A percentile compares a stretch with the other conserved stretches of the same genome.
These are phyloP conservation scores for Allium cepa DNA, from an alignment of 106 monocot species.

Conservation along the genomic window DNA sequence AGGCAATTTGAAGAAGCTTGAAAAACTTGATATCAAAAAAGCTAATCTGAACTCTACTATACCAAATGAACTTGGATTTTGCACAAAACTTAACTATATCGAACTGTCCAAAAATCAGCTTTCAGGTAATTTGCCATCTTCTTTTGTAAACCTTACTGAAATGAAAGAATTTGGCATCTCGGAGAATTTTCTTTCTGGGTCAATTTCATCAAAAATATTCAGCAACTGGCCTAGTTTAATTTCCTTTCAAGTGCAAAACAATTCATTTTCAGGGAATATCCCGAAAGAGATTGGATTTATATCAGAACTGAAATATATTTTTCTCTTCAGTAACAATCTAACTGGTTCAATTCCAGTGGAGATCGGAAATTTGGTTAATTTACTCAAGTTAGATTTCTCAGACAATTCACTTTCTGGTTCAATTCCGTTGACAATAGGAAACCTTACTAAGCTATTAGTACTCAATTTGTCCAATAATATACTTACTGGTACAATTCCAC, in stretches of 20 bases:
- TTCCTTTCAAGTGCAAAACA: constrained; percentile 40
- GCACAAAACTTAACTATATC: constrained; percentile 32
- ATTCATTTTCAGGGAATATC: constrained; percentile 32
- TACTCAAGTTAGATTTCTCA: constrained; percentile 27
- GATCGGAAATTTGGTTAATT: constrained; percentile 31
- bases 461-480: constrained; percentile 38
- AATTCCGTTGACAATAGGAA: constrained; percentile 43
- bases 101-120: constrained; percentile 35
- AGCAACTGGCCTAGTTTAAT: constrained; percentile 36
- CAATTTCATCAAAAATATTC: constrained; percentile 28
- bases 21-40: constrained; percentile 12
- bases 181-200: constrained; percentile 27
- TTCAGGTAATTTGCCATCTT: constrained; percentile 28
- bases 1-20: constrained; percentile 29
- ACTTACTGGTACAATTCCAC: constrained; percentile 46
- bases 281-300: constrained; percentile 35
- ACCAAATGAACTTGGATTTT: constrained; percentile 43
- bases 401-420: constrained; percentile 32
- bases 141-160: constrained; percentile 27
- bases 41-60: constrained; percentile 21
- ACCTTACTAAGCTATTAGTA: constrained; percentile 13
- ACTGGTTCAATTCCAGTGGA: constrained; percentile 32
- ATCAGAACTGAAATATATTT: constrained; percentile 10
- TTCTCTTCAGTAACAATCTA: constrained; percentile 34
- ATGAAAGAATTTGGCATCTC: constrained; percentile 45